phyloP scores from a whole-genome alignment of 2,329 filamentous ascomycete genomes.

The Peltaster fructicola region DNA sequence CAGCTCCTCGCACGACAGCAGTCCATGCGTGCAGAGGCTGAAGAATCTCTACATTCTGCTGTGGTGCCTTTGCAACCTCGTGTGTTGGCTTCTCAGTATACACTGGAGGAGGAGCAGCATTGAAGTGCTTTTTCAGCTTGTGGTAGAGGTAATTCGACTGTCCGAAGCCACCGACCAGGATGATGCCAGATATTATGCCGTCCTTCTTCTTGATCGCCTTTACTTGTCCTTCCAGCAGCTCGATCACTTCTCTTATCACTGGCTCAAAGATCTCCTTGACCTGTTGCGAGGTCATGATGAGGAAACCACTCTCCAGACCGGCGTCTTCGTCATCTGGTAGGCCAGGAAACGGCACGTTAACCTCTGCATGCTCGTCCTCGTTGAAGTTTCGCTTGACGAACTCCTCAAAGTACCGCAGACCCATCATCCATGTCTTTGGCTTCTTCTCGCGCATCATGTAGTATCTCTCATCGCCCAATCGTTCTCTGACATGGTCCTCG shows the following conservation, averaged over 20 bases:
- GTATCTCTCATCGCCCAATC: slow-evolving; percentile 47
- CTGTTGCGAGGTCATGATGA: slow-evolving; percentile 55
- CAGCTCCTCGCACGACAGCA: slow-evolving; percentile 60
- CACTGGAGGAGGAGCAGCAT: slow-evolving; percentile 31
- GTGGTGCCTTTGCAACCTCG: slow-evolving; percentile 25
- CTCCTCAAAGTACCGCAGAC: slow-evolving; percentile 63
- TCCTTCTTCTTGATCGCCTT: slow-evolving; percentile 21
- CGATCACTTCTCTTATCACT: slow-evolving; percentile 48
- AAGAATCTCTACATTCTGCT: slow-evolving; percentile 55
- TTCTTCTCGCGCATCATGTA: slow-evolving; percentile 63
- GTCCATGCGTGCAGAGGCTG: slow-evolving; percentile 72
- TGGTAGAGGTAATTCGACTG: slow-evolving; percentile 55
- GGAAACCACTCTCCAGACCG: slow-evolving; percentile 57
- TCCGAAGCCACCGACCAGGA: slow-evolving; percentile 66
- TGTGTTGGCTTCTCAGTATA: slow-evolving; percentile 57
- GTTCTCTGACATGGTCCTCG: slow-evolving; percentile 53
- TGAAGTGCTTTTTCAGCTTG: slow-evolving; percentile 51
- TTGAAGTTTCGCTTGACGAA: slow-evolving; percentile 75
- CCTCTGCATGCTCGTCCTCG: slow-evolving; percentile 45
- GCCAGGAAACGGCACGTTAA: slow-evolving; percentile 63
- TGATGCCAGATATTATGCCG: slow-evolving; percentile 42
- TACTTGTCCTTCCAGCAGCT: slow-evolving; percentile 32
- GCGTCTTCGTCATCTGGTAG: slow-evolving; percentile 59
- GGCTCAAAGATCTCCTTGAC: slow-evolving; percentile 46
- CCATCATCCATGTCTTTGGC: slow-evolving; percentile 56